Conservation (phyloP, 1,139 yeast genomes). For the Magnusiomyces clavatus region DNA sequence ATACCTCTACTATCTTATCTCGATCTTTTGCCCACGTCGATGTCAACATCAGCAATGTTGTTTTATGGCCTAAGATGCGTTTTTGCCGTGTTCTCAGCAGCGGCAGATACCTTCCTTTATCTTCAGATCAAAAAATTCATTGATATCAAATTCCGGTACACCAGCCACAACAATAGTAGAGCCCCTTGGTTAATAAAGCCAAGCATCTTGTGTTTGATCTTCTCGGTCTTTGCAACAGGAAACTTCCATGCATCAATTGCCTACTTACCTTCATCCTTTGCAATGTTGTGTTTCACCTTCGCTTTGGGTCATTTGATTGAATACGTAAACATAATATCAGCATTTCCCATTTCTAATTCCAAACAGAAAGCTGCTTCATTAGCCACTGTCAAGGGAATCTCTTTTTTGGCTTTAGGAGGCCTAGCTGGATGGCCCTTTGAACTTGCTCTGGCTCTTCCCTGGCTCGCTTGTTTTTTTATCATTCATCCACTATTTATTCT, state of each 20-base stretch:
- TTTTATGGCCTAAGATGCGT: conserved; percentile 47
- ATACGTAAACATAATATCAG: conserved; percentile 17
- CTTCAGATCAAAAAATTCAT: conserved; percentile 34
- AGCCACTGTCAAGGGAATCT: conserved; percentile 37
- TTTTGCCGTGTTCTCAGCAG: conserved; percentile 47
- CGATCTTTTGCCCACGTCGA: background rate
- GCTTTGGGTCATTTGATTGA: conserved; percentile 41
- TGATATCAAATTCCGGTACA: too few species aligned
- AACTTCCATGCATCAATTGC: conserved; percentile 83
- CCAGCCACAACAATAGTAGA: too few species aligned
- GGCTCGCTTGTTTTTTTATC: conserved; percentile 2
- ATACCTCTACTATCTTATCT: background rate
- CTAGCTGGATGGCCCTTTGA: conserved; percentile 91
- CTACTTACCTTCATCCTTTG: conserved; percentile 77
- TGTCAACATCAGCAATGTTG: conserved; percentile 9
- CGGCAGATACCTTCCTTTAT: conserved; percentile 47
- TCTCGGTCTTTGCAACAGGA: conserved; percentile 48
- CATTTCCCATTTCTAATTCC: conserved; percentile 15
- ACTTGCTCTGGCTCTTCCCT: conserved; percentile 42
- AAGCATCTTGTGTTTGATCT: conserved; percentile 30
- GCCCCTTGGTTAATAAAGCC: conserved; percentile 13
- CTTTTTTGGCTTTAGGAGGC: conserved; percentile 58
- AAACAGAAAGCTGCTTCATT: conserved; percentile 17
- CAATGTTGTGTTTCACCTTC: conserved; percentile 59
- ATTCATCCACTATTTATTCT: conserved; percentile 8